Base-by-base conservation (phyloP, 257 asterid genomes). In the Plantago elongata region DNA sequence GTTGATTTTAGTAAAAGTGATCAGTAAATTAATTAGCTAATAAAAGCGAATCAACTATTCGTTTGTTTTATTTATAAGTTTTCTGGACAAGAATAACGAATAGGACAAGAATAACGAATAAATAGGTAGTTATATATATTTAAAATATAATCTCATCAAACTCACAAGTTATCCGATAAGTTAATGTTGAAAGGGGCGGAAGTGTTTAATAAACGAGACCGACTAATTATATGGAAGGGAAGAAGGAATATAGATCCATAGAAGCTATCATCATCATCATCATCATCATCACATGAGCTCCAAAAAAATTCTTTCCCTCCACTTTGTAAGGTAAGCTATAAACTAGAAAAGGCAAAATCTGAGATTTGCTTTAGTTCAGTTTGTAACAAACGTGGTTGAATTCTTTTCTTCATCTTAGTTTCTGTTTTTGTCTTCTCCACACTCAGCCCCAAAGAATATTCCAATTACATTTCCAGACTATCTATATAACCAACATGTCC, bases 361-460 rank as follows among this genome's bases (percentile, higher is more conserved):
- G 60, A 48, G 63, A 72, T 72, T 73, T 68, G 62, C 68, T 67
- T 29, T 1, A 42, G 0, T 34, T 34, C 40, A 34, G 8, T 43
- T 42, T 40, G 16, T 7, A 9, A 29, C 13, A 12, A 50, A 51
- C 58, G 48, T 18, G 46, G 61, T 38, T 58, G 79, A 79, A 76
- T 86, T 81, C 85, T 78, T 78, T 85, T 75, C 94, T 76, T 82
- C 57, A 68, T 63, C 75, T 57, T 44, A 51, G 60, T 65, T 68
- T 68, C 22, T 27, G 43, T 27, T 12, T 34, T 54, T 18, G 45
- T 68, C 69, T 77, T 78, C 54, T 55, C 84, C 89, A 65, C 78
- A 76, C 72, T 69, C 59, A 65, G 57, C 74, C 67, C 75, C 86
- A 78, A 76, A 75, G 87, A 90, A 87, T 87, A 79, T 79, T 78